phyloP scores from a whole-genome alignment of 2,329 filamentous ascomycete species.

The Pseudocercospora pini-densiflorae region DNA sequence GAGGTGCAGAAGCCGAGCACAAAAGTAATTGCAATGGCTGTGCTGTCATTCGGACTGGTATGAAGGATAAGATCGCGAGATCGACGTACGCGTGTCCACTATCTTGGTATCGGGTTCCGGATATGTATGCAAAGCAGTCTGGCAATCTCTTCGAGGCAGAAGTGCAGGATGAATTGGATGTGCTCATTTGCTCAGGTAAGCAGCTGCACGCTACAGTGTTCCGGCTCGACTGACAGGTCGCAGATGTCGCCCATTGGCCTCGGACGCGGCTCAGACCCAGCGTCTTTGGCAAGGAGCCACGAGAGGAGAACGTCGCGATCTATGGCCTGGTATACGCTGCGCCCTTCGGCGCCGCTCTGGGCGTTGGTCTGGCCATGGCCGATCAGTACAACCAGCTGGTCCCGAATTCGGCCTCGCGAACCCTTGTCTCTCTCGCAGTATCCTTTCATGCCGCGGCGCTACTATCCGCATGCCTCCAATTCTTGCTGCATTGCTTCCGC shows the following conservation, averaged over 20 bases:
- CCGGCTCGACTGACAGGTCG: background rate
- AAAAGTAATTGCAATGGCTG: constrained; percentile 1
- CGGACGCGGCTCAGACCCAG: background rate
- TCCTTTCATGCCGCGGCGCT: background rate
- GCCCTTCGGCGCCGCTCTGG: background rate
- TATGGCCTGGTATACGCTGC: background rate
- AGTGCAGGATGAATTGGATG: background rate
- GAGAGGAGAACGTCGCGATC: background rate
- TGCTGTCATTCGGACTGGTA: background rate
- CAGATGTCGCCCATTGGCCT: background rate
- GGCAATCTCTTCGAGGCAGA: background rate
- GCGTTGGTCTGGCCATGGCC: background rate
- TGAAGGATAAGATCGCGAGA: constrained; percentile 2
- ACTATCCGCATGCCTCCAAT: background rate
- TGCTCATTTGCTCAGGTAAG: constrained; percentile 2
- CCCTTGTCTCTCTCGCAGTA: background rate
- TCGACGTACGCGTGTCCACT: background rate
- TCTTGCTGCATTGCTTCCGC: background rate
- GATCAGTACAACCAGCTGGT: background rate
- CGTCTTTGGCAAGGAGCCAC: constrained; percentile 1
- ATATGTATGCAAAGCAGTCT: background rate
- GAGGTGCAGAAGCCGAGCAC: background rate
- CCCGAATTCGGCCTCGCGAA: background rate
- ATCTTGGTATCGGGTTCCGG: background rate
- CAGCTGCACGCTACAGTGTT: too few relatives aligned